Evolutionary conservation across 2,329 filamentous ascomycete species (phyloP).

Genomic region (Penicillium sumatraense): DNA sequence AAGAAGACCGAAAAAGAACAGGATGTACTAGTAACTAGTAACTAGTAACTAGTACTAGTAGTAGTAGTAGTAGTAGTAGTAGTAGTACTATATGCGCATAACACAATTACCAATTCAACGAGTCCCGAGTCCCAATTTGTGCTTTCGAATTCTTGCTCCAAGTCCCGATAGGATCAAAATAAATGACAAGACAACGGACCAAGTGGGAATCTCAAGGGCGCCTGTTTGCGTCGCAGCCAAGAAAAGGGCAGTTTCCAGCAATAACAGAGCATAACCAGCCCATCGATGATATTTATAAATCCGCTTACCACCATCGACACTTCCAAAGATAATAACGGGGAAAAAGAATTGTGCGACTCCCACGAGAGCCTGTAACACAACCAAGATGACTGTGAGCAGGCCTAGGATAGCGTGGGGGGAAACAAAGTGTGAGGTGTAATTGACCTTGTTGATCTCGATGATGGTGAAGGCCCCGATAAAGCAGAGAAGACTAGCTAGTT

Average conservation of each 20-base stretch:
- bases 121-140: conserved; percentile 68
- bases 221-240: conserved; percentile 75
- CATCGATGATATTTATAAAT: conserved; percentile 89
- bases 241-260: conserved; percentile 75
- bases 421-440: conserved; percentile 70
- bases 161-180: conserved; percentile 73
- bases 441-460: conserved; percentile 75
- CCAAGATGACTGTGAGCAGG: conserved; percentile 71
- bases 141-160: conserved; percentile 76
- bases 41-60: no score
- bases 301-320: conserved; percentile 76
- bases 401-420: conserved; percentile 83
- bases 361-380: conserved; percentile 74
- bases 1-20: no score
- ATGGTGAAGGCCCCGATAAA: conserved; percentile 49
- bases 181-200: conserved; percentile 71
- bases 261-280: conserved; percentile 73
- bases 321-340: conserved; percentile 72
- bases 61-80: no score
- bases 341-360: conserved; percentile 83
- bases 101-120: no score
- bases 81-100: neutral
- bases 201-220: conserved; percentile 71
- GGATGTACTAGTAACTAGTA: no score
- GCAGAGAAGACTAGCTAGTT: conserved; percentile 59